Evolutionary conservation across 345 rosid species (phyloP).

Genomic region (Excoecaria cochinchinensis): DNA sequence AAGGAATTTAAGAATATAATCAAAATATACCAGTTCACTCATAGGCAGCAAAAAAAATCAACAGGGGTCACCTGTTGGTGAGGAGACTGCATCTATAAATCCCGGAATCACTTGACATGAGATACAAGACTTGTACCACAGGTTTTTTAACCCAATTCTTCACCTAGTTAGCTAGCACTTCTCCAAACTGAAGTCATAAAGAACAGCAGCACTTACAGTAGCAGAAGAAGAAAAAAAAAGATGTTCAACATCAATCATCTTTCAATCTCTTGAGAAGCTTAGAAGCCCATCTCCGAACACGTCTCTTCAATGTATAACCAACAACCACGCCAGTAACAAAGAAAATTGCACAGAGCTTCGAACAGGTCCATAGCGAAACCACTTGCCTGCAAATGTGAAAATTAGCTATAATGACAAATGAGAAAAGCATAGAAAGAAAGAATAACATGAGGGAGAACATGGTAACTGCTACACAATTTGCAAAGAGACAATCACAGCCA

Average conservation of each 20-base stretch:
- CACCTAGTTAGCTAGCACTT: background rate
- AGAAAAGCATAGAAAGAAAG: background rate
- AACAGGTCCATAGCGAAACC: slow-evolving; percentile 67
- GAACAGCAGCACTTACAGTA: background rate
- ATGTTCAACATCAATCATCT: slow-evolving; percentile 46
- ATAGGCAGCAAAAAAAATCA: background rate
- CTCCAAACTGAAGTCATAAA: background rate
- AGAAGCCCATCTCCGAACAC: slow-evolving; percentile 74
- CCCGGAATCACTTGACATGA: background rate
- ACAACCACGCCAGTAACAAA: slow-evolving; percentile 74
- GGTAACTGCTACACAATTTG: background rate
- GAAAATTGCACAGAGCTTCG: slow-evolving; percentile 75
- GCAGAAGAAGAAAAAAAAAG: background rate
- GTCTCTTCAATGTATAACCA: slow-evolving; percentile 71
- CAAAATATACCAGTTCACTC: background rate
- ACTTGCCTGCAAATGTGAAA: slow-evolving; percentile 39
- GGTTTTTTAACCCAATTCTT: no score
- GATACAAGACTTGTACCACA: background rate
- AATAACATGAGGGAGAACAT: background rate
- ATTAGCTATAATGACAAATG: background rate
- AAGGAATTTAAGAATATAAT: background rate
- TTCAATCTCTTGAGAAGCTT: slow-evolving; percentile 57
- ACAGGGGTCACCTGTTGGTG: background rate
- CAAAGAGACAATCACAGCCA: background rate
- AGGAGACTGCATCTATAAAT: background rate